Conservation (phyloP, 2,329 filamentous ascomycete species). For the Aquanectria penicillioides region DNA sequence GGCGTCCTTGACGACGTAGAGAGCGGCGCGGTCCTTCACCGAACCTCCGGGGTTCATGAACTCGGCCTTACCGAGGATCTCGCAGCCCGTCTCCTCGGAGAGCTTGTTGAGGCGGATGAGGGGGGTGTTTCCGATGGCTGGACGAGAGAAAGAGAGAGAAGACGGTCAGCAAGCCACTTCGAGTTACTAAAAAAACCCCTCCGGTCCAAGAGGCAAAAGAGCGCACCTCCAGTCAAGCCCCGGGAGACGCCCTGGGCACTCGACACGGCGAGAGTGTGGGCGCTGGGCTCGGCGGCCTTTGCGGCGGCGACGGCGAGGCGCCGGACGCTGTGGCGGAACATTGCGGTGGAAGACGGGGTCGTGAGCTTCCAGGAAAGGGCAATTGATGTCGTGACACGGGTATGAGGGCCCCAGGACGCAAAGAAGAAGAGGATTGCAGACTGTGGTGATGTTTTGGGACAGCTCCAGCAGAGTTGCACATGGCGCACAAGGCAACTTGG, state of each 20-base stretch:
- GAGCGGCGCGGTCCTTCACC: conserved; percentile 94
- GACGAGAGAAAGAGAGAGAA: neutral
- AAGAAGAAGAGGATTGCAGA: conserved; percentile 11
- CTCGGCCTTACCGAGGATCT: conserved; percentile 95
- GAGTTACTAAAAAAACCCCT: neutral
- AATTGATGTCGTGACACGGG: conserved; percentile 27
- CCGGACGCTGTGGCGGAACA: conserved; percentile 77
- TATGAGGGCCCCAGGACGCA: conserved; percentile 8
- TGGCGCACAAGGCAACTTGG: neutral
- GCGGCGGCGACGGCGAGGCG: conserved; percentile 69
- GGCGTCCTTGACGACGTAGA: conserved; percentile 93
- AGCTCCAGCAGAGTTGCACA: conserved; percentile 25
- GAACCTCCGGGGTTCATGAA: conserved; percentile 98
- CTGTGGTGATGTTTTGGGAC: conserved; percentile 23
- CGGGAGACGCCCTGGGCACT: conserved; percentile 82
- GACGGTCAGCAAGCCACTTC: neutral
- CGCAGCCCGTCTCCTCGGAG: conserved; percentile 91
- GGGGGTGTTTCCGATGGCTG: conserved; percentile 97
- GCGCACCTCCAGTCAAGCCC: conserved; percentile 81
- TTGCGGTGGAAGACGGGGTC: conserved; percentile 45
- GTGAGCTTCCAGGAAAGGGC: conserved; percentile 9
- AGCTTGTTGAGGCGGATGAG: conserved; percentile 90
- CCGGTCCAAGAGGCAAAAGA: neutral
- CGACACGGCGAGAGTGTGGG: conserved; percentile 77
- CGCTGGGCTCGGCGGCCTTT: conserved; percentile 56